phyloP scores from a whole-genome alignment of 108 stramenopile species.

The Cyclotella baltica region DNA sequence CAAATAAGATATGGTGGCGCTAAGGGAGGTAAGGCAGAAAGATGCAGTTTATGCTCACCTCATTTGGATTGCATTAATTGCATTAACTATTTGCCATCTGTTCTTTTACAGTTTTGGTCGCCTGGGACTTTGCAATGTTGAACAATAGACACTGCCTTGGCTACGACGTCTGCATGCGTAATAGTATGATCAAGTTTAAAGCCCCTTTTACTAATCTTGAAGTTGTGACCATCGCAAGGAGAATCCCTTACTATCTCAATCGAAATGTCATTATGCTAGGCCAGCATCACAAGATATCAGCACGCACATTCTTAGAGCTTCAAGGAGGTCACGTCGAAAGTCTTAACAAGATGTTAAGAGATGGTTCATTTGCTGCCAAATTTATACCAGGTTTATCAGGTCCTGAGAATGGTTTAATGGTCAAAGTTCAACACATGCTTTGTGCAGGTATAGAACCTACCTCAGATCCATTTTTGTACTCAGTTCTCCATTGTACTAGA shows the following conservation, averaged over 20 bases:
- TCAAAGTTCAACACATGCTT: constrained; percentile 22
- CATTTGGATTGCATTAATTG: not conserved
- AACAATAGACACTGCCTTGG: not conserved
- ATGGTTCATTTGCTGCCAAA: not conserved
- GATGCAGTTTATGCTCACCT: not conserved
- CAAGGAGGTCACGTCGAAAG: constrained; percentile 17
- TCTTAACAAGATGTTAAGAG: constrained; percentile 29
- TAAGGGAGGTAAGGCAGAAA: constrained; percentile 19
- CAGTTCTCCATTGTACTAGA: constrained; percentile 27
- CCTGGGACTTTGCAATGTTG: constrained; percentile 23
- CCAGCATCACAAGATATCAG: not conserved
- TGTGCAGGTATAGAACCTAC: constrained; percentile 13
- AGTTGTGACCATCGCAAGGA: constrained; percentile 24
- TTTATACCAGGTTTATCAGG: constrained; percentile 22
- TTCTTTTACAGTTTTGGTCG: constrained; percentile 17
- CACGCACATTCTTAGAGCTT: constrained; percentile 8
- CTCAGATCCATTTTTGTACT: constrained; percentile 34
- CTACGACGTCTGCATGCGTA: constrained; percentile 27
- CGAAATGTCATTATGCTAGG: constrained; percentile 40
- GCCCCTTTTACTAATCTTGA: constrained; percentile 28
- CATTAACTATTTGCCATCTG: not conserved
- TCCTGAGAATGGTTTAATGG: constrained; percentile 17
- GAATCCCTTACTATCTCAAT: constrained; percentile 39
- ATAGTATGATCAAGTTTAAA: constrained; percentile 37
- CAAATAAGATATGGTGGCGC: constrained; percentile 46